Evolutionary conservation across 306 rosid genomes (phyloP).

Genomic region (Sechiopsis laciniata): DNA sequence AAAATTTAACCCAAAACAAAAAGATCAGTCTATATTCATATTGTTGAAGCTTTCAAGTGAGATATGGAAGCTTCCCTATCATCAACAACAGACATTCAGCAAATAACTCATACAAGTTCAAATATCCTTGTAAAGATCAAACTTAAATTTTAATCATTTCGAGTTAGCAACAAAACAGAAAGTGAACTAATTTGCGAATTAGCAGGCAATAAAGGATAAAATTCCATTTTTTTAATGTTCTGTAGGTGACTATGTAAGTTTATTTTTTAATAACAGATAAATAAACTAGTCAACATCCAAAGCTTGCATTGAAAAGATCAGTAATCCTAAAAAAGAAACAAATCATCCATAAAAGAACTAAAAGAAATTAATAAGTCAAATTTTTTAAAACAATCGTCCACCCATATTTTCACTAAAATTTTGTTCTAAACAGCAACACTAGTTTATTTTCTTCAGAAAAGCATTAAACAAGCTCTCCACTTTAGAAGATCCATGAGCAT

Average conservation of each 20-base stretch:
- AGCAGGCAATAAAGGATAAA: slow-evolving; percentile 17
- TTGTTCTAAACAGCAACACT: not conserved
- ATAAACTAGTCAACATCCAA: not conserved
- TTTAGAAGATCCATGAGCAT: not conserved
- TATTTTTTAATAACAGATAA: not conserved
- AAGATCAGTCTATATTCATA: slow-evolving; percentile 6
- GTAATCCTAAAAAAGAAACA: not conserved
- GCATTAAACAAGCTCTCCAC: not conserved
- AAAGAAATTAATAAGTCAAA: not conserved
- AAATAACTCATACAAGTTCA: slow-evolving; percentile 1
- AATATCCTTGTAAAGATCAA: not conserved
- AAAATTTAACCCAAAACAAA: slow-evolving; percentile 6
- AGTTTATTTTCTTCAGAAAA: not conserved
- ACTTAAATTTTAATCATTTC: not conserved
- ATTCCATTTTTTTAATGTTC: not conserved
- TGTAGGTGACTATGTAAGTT: not conserved
- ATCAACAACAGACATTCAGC: not conserved
- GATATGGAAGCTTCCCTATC: not conserved
- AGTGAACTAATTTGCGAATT: not conserved
- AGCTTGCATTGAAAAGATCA: not conserved
- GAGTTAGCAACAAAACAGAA: not conserved
- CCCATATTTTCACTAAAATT: not conserved
- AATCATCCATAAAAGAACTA: not conserved
- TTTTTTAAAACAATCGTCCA: not conserved
- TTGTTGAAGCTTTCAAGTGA: not conserved